These are phyloP conservation scores for Colletotrichum euphorbiae DNA, from an alignment of 2,329 filamentous ascomycete genomes.

Conservation along the genomic window DNA sequence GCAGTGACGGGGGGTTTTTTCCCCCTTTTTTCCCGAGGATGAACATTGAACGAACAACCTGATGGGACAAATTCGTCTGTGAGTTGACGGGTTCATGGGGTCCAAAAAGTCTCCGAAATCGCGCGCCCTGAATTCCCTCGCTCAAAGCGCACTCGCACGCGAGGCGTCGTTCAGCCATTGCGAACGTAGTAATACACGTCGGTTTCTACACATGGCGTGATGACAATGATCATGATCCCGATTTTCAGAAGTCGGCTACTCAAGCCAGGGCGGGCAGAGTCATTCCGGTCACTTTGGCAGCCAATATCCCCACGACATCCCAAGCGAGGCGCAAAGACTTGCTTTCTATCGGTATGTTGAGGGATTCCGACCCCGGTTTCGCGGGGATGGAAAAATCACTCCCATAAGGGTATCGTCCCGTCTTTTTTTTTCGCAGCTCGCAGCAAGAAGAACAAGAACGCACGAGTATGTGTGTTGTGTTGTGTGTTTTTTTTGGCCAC, in stretches of 20 bases:
- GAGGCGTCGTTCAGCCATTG: not conserved
- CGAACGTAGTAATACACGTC: constrained; percentile 29
- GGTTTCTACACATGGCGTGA: constrained; percentile 32
- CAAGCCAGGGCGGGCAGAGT: constrained; percentile 1
- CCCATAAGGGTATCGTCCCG: constrained; percentile 18
- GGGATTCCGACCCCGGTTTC: constrained; percentile 11
- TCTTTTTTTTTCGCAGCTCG: constrained; percentile 13
- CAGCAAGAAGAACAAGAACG: not conserved
- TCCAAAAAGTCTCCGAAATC: constrained; percentile 21
- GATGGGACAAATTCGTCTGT: not conserved
- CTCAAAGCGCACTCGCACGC: not conserved
- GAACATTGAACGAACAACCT: constrained; percentile 23
- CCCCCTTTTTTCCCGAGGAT: not conserved
- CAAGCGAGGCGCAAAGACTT: constrained; percentile 12
- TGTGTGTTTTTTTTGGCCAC: constrained; percentile 10
- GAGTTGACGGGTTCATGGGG: constrained; percentile 23
- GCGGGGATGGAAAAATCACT: not conserved
- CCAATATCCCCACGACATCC: constrained; percentile 17
- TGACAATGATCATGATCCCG: not conserved
- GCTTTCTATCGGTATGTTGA: not conserved
- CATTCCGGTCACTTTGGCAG: constrained; percentile 20
- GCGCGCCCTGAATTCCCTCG: not conserved
- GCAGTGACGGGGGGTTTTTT: not conserved
- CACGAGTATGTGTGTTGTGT: not conserved
- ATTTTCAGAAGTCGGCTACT: not conserved